Evolutionary conservation across 805 yeast genomes (phyloP), one percentile per base, ranked within the genome.

Genomic region (Ogataea polymorpha): DNA sequence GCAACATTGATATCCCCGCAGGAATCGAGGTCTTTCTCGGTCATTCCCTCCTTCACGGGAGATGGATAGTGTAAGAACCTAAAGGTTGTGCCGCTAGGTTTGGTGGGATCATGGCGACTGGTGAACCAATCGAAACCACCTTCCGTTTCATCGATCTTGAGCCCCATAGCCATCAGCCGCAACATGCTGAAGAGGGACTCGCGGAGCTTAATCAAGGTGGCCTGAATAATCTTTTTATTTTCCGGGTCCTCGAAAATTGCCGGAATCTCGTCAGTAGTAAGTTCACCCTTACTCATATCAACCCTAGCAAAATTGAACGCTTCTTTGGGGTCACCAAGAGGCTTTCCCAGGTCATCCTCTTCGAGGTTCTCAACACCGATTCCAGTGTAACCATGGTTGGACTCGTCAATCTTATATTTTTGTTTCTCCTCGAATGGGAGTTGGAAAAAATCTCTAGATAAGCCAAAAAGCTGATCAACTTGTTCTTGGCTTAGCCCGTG

Each of bases 1-100:
- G 93, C 93, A 29, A 60, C 62, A 35, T 60, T 60, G n/a, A 59
- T 34, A 2, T 47, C 45, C 15, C 44, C 48, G 18, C 43, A 45
- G 8, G 48, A 41, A 39, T 87, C 68, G 35, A 82, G 72, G 16
- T 69, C 74, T 17, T 77, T 72, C 44, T 77, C 79, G 3, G 51
- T 32, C 44, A 59, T 58, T 13, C 51, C 54, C 7, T 79, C 77
- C 13, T 51, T 49, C 32, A 64, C 61, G 7, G 71, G 79, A 9
- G 80, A 74, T 1, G 93, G 95, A 54, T 86, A 86, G 53, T 79
- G 86, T 32, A 86, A 64, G 53, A 86, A 67, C 54, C 95, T 66
- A 54, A 86, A 74, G 0, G 86, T 75, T 2, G 86, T 68, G 11
- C 89, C 88, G 17, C 83, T 76, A 11, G 28, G 34, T 37, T 71